These are phyloP conservation scores for Camellia oleifera DNA, from an alignment of 179 eudicot genomes.

Conservation along the genomic window DNA sequence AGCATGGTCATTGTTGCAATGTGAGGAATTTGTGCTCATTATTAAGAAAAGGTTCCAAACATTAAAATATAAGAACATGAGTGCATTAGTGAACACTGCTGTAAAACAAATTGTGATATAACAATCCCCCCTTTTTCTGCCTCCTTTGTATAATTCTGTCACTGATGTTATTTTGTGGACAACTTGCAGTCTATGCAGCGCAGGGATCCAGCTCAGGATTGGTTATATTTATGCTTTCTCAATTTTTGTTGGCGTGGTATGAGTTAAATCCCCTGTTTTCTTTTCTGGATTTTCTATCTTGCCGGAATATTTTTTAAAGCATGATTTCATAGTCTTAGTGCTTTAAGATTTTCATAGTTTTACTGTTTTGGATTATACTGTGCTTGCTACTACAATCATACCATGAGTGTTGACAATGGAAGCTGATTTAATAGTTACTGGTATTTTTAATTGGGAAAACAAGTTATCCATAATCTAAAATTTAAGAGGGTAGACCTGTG, in stretches of 20 bases:
- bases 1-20: neutral
- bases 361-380: neutral
- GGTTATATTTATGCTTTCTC: slow-evolving; percentile 71
- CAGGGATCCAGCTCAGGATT: slow-evolving; percentile 76
- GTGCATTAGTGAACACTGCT: neutral
- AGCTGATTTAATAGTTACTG: neutral
- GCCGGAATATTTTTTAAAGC: neutral
- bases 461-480: too few species aligned
- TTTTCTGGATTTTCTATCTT: neutral
- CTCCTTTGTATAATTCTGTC: neutral
- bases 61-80: neutral
- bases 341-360: too few species aligned
- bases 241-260: slow-evolving; percentile 83
- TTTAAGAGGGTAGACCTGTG: too few species aligned
- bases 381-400: neutral
- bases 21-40: neutral
- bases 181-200: slow-evolving; percentile 72
- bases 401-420: neutral
- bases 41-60: neutral
- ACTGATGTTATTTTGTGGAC: neutral
- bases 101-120: neutral
- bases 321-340: too few species aligned
- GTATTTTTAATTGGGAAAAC: too few species aligned
- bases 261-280: slow-evolving; percentile 14
- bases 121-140: neutral